phyloP scores from a whole-genome alignment of 2,329 filamentous ascomycete species.

The Magnaporthales sp. region DNA sequence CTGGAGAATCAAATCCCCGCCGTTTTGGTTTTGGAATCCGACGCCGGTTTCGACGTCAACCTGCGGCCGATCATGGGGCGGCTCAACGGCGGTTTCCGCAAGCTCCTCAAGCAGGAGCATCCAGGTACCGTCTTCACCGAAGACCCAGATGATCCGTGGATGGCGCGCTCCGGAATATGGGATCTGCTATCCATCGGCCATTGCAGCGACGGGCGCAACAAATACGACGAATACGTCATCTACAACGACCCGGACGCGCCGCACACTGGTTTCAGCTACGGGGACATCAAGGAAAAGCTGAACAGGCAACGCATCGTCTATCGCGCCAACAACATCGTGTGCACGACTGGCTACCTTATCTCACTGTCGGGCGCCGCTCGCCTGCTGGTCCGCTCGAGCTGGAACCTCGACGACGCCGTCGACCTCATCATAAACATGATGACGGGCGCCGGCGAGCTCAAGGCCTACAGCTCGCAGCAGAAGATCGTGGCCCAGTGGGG shows the following conservation, averaged over 20 bases:
- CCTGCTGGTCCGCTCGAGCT: slow-evolving; percentile 13
- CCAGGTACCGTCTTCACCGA: not conserved
- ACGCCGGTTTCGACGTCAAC: slow-evolving; percentile 19
- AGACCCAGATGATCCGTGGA: slow-evolving; percentile 15
- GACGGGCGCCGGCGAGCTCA: slow-evolving; percentile 13
- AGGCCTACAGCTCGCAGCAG: slow-evolving; percentile 15
- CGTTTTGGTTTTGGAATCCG: slow-evolving; percentile 19
- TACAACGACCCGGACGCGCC: slow-evolving; percentile 13
- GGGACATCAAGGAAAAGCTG: slow-evolving; percentile 10
- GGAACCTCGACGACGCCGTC: slow-evolving; percentile 18
- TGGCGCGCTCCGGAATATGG: slow-evolving; percentile 11
- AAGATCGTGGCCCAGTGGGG: slow-evolving; percentile 33
- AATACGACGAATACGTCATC: slow-evolving; percentile 7
- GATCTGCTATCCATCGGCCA: slow-evolving; percentile 16
- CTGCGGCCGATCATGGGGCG: slow-evolving; percentile 15
- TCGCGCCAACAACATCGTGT: slow-evolving; percentile 14
- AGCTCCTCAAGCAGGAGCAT: slow-evolving; percentile 11
- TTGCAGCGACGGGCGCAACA: slow-evolving; percentile 13
- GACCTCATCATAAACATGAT: slow-evolving; percentile 18
- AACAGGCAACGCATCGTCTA: slow-evolving; percentile 16
- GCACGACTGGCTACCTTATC: slow-evolving; percentile 19
- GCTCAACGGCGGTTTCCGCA: slow-evolving; percentile 15
- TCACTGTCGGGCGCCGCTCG: slow-evolving; percentile 19
- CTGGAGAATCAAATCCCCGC: slow-evolving; percentile 14
- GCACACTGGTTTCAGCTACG: not conserved